Evolutionary conservation across 257 asterid species (phyloP).

Genomic region (Capsicum rhomboideum): DNA sequence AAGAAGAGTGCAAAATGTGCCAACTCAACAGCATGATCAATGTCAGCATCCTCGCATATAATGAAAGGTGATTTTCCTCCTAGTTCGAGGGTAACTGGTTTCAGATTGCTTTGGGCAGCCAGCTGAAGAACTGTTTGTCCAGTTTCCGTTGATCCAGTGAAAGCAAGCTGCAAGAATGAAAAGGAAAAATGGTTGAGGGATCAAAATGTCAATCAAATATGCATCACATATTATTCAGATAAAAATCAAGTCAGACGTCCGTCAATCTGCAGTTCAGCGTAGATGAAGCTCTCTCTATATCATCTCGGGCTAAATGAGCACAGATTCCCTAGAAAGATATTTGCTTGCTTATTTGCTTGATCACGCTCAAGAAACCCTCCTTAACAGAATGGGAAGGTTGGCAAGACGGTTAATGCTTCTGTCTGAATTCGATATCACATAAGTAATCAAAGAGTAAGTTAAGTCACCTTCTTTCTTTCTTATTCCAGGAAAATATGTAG

Average conservation of each 20-base stretch:
- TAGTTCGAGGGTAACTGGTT: slow-evolving; percentile 71
- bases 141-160: slow-evolving; percentile 73
- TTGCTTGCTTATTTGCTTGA: background rate
- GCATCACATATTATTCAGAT: background rate
- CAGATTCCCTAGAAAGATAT: background rate
- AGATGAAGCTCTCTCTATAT: background rate
- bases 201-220: background rate
- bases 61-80: slow-evolving; percentile 87
- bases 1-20: slow-evolving; percentile 80
- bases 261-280: background rate
- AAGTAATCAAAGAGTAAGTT: background rate
- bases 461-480: background rate
- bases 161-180: slow-evolving; percentile 49
- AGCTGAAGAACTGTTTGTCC: slow-evolving; percentile 51
- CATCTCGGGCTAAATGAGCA: background rate
- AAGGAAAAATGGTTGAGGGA: background rate
- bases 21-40: slow-evolving; percentile 52
- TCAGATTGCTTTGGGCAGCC: slow-evolving; percentile 72
- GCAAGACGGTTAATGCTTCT: background rate
- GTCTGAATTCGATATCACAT: background rate
- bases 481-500: background rate
- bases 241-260: background rate
- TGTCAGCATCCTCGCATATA: slow-evolving; percentile 61
- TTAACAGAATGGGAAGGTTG: background rate
- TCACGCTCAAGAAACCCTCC: background rate